A percentile compares a stretch with the other conserved stretches of the same genome.
These are phyloP conservation scores for Amanita pallidorosea DNA, from an alignment of 768 basidiomycete genomes.

Conservation along the genomic window DNA sequence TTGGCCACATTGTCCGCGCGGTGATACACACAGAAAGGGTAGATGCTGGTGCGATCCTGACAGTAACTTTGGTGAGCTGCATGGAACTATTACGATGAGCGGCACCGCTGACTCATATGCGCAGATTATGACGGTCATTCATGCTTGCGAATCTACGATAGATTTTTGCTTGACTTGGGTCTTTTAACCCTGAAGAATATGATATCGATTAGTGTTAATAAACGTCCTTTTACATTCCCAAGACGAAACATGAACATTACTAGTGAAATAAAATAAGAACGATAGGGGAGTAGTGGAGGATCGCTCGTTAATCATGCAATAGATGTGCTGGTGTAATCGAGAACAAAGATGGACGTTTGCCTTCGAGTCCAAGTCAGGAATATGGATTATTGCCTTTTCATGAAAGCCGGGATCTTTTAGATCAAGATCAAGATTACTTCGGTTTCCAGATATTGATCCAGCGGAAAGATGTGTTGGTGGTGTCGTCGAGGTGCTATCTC, in stretches of 20 bases:
- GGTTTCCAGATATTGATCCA: neutral
- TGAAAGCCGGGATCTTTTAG: no score
- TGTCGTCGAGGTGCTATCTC: neutral
- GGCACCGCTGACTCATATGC: neutral
- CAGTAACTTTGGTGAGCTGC: neutral
- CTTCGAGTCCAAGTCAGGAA: neutral
- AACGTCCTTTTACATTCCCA: neutral
- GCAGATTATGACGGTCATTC: neutral
- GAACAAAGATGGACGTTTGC: neutral
- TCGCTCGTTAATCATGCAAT: neutral
- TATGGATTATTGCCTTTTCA: neutral
- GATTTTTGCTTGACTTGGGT: neutral
- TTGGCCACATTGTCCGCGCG: slow-evolving; percentile 84
- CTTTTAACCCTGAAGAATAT: no score
- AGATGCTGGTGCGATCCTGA: slow-evolving; percentile 23
- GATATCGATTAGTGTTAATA: neutral
- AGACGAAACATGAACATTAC: neutral
- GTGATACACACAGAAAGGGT: slow-evolving; percentile 57
- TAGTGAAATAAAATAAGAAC: neutral
- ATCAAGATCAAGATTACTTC: neutral
- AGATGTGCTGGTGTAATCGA: neutral
- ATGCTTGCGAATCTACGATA: neutral
- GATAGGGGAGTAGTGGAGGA: neutral
- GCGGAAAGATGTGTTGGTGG: neutral
- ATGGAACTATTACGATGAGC: neutral